These are phyloP conservation scores for Aulographum hederae DNA, from an alignment of 2,329 filamentous ascomycete species.

Conservation along the genomic window DNA sequence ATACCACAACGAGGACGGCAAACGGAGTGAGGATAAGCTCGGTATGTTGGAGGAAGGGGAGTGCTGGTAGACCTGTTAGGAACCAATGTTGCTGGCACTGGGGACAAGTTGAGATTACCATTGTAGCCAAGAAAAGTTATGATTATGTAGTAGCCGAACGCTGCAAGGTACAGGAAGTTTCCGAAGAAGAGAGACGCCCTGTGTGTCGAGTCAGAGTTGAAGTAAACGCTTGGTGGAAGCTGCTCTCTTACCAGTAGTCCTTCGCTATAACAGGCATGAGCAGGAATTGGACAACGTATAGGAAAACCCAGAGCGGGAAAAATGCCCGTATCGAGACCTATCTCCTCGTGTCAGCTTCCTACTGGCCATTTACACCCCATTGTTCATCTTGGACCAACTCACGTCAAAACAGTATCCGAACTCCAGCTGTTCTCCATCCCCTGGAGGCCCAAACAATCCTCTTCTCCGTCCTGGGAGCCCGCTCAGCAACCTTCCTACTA, in stretches of 20 bases:
- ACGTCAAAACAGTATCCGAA: conserved; percentile 58
- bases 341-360: not conserved
- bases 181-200: conserved; percentile 40
- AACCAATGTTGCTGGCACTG: not conserved
- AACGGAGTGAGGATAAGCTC: conserved; percentile 46
- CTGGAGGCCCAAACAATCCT: conserved; percentile 39
- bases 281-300: conserved; percentile 49
- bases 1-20: conserved; percentile 39
- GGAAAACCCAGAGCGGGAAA: conserved; percentile 47
- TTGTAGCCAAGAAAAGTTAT: conserved; percentile 55
- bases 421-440: conserved; percentile 40
- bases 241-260: conserved; percentile 34
- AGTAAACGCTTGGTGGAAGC: conserved; percentile 5
- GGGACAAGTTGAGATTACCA: conserved; percentile 17
- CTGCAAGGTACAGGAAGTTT: conserved; percentile 48
- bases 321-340: conserved; percentile 48
- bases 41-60: conserved; percentile 49
- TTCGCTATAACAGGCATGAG: conserved; percentile 41
- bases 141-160: conserved; percentile 47
- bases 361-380: not conserved
- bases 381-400: conserved; percentile 9
- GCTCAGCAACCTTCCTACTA: conserved; percentile 42
- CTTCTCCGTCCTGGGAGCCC: conserved; percentile 31
- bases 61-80: conserved; percentile 20
- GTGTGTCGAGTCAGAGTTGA: too few relatives aligned